Evolutionary conservation across 305 asterid species (phyloP).

Genomic region (Fraxinus platypoda): DNA sequence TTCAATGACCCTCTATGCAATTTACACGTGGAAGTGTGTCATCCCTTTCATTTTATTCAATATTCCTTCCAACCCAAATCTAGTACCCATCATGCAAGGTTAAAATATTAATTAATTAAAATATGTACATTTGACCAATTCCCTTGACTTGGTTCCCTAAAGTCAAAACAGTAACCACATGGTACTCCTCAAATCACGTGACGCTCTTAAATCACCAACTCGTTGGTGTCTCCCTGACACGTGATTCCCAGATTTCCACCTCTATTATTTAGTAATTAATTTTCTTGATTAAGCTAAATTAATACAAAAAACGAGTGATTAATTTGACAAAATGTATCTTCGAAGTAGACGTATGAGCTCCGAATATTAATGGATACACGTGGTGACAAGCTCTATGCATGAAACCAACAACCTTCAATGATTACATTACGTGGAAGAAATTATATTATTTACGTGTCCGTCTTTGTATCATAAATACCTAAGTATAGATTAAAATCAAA

Average conservation of each 20-base stretch:
- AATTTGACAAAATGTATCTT: background rate
- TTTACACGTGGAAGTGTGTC: background rate
- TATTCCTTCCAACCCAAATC: background rate
- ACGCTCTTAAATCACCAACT: constrained; percentile 11
- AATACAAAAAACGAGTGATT: background rate
- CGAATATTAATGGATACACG: background rate
- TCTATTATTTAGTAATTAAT: background rate
- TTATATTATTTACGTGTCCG: background rate
- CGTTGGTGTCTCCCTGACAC: constrained; percentile 14
- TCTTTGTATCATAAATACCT: no score
- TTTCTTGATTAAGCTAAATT: background rate
- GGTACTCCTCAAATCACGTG: constrained; percentile 27
- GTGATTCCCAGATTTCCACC: constrained; percentile 8
- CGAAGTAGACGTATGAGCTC: background rate
- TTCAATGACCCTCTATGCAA: background rate
- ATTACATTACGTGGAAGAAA: background rate
- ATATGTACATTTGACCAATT: background rate
- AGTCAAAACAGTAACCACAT: constrained; percentile 6
- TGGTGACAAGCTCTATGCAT: background rate
- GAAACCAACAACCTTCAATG: background rate
- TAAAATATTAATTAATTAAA: background rate
- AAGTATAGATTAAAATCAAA: background rate
- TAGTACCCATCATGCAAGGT: background rate
- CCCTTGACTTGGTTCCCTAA: background rate
- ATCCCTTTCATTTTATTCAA: background rate